A percentile compares a stretch with the other conserved stretches of the same genome.
Conservation (phyloP, 176 grass and related monocot species). For the Rhipidocladum racemiflorum region DNA sequence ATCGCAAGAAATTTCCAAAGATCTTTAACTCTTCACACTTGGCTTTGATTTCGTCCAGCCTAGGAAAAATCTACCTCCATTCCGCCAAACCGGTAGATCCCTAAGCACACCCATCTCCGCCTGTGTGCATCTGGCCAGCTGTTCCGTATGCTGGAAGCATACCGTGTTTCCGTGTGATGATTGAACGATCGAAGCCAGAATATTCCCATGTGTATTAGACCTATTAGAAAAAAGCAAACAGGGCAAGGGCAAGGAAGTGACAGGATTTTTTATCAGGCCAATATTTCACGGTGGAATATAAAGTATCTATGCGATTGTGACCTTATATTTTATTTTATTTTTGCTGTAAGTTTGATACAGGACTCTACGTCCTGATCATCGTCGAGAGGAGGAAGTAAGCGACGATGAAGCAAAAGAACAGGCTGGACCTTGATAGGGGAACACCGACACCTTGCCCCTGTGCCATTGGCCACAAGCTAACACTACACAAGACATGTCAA, state of each 20-base stretch:
- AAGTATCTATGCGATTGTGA: no score
- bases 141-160: constrained; percentile 45
- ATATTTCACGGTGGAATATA: no score
- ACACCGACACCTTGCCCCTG: constrained; percentile 43
- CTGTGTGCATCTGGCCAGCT: not conserved
- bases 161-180: constrained; percentile 32
- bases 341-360: no score
- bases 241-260: not conserved
- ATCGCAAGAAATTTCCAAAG: not conserved
- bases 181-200: constrained; percentile 34
- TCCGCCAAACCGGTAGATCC: not conserved
- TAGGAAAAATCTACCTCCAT: not conserved
- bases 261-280: no score
- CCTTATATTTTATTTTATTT: no score
- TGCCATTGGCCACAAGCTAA: constrained; percentile 11
- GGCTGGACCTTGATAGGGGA: constrained; percentile 5
- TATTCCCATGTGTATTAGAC: constrained; percentile 35
- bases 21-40: not conserved
- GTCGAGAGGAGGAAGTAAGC: not conserved
- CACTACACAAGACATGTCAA: not conserved
- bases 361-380: no score
- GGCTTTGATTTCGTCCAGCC: not conserved
- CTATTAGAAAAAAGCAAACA: constrained; percentile 10
- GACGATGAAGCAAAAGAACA: constrained; percentile 1
- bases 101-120: not conserved